Evolutionary conservation across 176 grass and related monocot species (phyloP).

Genomic region (Zoysia japonica): DNA sequence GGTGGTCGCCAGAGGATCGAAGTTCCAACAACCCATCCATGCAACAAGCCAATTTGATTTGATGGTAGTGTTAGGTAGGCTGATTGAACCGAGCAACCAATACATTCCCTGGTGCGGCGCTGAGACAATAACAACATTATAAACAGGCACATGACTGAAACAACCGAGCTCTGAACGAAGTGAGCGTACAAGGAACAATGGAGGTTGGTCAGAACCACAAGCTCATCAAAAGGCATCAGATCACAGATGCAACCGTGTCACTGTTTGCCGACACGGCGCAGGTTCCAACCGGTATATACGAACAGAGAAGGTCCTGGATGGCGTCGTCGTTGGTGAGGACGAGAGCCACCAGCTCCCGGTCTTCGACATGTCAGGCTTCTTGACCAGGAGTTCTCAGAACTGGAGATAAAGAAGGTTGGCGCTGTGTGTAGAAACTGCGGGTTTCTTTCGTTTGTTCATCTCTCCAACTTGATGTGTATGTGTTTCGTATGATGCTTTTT

Average conservation of each 20-base stretch:
- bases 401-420: constrained; percentile 12
- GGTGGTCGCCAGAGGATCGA: too few species aligned
- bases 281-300: constrained; percentile 4
- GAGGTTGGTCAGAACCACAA: not conserved
- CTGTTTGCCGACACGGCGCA: not conserved
- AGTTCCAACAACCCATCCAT: too few species aligned
- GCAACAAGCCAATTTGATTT: too few species aligned
- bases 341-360: constrained; percentile 21
- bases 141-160: not conserved
- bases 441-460: not conserved
- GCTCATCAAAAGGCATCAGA: not conserved
- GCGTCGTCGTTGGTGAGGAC: not conserved
- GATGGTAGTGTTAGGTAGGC: not conserved
- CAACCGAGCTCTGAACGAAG: not conserved
- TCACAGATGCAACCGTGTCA: not conserved
- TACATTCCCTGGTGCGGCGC: not conserved
- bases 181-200: not conserved
- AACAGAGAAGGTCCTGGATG: not conserved
- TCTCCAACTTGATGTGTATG: too few species aligned
- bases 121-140: not conserved
- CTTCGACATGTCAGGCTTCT: constrained; percentile 6
- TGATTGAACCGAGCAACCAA: not conserved
- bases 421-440: constrained; percentile 14
- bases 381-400: not conserved
- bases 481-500: too few species aligned